Percentiles rank a stretch among this genome's conserved stretches.
These are phyloP conservation scores for Byssothecium circinans DNA, from an alignment of 2,329 filamentous ascomycete genomes.

Conservation along the genomic window DNA sequence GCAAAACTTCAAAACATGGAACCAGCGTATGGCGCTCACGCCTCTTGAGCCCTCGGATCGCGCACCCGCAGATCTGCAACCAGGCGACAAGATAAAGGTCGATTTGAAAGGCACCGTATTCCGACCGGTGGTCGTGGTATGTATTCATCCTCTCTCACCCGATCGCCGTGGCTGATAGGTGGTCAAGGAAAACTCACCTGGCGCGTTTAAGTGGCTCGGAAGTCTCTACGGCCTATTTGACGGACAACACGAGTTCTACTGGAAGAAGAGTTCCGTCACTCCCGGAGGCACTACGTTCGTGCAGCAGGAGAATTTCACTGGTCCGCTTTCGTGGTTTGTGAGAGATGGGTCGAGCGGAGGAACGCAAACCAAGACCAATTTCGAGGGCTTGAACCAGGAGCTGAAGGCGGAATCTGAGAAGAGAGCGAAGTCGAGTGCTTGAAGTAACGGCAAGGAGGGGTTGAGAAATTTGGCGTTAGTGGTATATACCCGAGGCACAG, in stretches of 20 bases:
- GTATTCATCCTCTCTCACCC: not conserved
- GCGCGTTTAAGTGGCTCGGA: conserved; percentile 16
- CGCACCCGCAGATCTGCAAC: conserved; percentile 7
- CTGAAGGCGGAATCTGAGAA: conserved; percentile 18
- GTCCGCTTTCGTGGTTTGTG: conserved; percentile 18
- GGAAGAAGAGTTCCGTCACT: conserved; percentile 7
- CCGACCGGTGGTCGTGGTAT: conserved; percentile 10
- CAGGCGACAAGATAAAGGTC: conserved; percentile 14
- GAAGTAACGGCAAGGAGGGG: too few relatives aligned
- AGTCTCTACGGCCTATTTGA: conserved; percentile 16
- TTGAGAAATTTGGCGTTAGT: too few relatives aligned
- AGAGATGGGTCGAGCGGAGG: conserved; percentile 9
- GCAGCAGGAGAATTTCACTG: conserved; percentile 22
- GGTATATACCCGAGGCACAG: too few relatives aligned
- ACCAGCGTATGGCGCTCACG: conserved; percentile 14
- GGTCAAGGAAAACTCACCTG: conserved; percentile 12
- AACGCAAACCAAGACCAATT: conserved; percentile 17
- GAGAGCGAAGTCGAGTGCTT: not conserved
- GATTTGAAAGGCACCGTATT: conserved; percentile 11
- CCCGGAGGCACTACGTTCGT: conserved; percentile 20
- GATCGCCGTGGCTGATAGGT: not conserved
- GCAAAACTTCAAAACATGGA: conserved; percentile 2
- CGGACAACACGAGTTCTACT: conserved; percentile 20
- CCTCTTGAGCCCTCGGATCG: conserved; percentile 16
- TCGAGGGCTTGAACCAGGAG: conserved; percentile 16